These are phyloP conservation scores for Torulaspora maleeae DNA, from an alignment of 805 yeast species.

Conservation along the genomic window DNA sequence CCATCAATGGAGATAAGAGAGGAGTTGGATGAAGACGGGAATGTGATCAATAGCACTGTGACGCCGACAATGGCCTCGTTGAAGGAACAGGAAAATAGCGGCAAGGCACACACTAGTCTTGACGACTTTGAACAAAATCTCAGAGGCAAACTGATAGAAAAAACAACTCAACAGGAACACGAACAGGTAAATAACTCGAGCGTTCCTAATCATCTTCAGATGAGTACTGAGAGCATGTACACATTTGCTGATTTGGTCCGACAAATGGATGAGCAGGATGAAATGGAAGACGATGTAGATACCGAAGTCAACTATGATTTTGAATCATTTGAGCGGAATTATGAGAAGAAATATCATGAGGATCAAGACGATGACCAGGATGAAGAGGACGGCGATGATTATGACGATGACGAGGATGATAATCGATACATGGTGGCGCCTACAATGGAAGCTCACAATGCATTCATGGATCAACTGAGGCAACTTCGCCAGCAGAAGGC, in stretches of 20 bases:
- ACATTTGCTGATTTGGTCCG: conserved; percentile 34
- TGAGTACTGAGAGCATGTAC: conserved; percentile 28
- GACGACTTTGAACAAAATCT: conserved; percentile 23
- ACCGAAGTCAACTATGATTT: conserved; percentile 24
- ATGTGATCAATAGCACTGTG: conserved; percentile 48
- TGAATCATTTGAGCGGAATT: conserved; percentile 14
- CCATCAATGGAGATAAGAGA: conserved; percentile 83
- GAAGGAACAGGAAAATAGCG: conserved; percentile 12
- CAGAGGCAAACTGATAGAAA: conserved; percentile 10
- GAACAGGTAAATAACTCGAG: neutral
- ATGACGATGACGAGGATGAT: conserved; percentile 20
- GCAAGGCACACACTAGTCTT: conserved; percentile 27
- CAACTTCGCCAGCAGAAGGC: conserved; percentile 16
- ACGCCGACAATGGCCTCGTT: conserved; percentile 36
- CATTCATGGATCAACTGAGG: conserved; percentile 28
- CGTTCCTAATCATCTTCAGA: conserved; percentile 3
- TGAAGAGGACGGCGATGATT: conserved; percentile 12
- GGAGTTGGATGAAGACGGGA: conserved; percentile 78
- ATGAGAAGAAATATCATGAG: neutral
- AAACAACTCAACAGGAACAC: neutral
- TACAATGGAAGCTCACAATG: conserved; percentile 21
- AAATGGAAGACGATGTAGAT: conserved; percentile 26
- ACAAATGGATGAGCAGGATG: conserved; percentile 32
- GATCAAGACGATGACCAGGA: conserved; percentile 16
- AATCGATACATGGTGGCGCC: conserved; percentile 22